Percentiles rank a stretch among this genome's conserved stretches.
phyloP scores from a whole-genome alignment of 164 flowering plant genomes.

The Berberis thunbergii region DNA sequence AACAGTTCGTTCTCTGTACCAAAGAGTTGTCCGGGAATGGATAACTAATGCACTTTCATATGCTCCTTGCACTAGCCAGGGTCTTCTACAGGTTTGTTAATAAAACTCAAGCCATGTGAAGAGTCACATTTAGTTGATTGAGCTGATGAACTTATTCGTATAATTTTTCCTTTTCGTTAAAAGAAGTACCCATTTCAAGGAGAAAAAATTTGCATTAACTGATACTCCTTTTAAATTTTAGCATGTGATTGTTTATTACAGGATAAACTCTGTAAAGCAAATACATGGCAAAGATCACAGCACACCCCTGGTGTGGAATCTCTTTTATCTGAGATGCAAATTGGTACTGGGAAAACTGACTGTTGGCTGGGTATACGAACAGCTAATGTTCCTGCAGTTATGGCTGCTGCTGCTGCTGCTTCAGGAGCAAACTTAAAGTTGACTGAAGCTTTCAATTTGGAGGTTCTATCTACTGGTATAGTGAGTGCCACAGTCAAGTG shows the following conservation, averaged over 20 bases:
- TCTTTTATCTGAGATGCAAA: constrained; percentile 83
- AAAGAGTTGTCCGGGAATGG: constrained; percentile 83
- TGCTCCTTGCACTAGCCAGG: constrained; percentile 99
- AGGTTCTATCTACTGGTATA: constrained; percentile 86
- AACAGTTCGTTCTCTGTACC: constrained; percentile 70
- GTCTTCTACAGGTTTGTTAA: constrained; percentile 84
- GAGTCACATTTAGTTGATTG: no score
- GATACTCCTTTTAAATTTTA: no score
- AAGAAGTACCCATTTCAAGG: no score
- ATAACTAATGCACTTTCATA: constrained; percentile 72
- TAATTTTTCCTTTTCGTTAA: no score
- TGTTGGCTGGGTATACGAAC: constrained; percentile 76
- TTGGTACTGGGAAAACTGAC: constrained; percentile 82
- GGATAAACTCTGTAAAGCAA: constrained; percentile 92
- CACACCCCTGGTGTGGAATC: constrained; percentile 79
- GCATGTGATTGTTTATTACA: constrained; percentile 16
- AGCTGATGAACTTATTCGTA: no score
- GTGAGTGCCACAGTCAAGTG: constrained; percentile 87
- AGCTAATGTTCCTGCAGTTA: constrained; percentile 95
- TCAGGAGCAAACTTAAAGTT: constrained; percentile 77
- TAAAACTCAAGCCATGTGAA: not conserved
- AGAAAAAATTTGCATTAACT: no score
- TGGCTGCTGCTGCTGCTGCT: constrained; percentile 98
- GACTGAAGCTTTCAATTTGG: constrained; percentile 71
- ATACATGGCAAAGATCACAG: constrained; percentile 67